Evolutionary conservation across 495 filamentous ascomycete genomes (phyloP).

Genomic region (Bombardia bombarda): DNA sequence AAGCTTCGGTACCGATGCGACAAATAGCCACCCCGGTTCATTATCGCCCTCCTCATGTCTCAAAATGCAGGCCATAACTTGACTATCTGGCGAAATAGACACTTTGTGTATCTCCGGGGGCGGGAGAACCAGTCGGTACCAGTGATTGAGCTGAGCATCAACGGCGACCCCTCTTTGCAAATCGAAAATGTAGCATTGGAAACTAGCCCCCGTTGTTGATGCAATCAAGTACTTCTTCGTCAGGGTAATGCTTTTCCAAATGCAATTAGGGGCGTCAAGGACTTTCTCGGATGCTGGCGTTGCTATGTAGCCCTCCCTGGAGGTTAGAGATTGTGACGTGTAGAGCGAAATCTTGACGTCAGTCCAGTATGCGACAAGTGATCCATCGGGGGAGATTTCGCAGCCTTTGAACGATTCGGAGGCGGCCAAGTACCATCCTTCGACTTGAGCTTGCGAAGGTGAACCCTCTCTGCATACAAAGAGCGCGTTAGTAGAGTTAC

Average conservation of each 20-base stretch:
- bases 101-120: conserved; percentile 11
- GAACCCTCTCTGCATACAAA: too few species aligned
- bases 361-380: conserved; percentile 26
- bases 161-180: conserved; percentile 4
- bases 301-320: not conserved
- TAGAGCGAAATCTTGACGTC: conserved; percentile 21
- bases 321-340: conserved; percentile 15
- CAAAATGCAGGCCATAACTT: conserved; percentile 15
- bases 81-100: conserved; percentile 24
- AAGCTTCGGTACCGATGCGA: not conserved
- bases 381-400: conserved; percentile 19
- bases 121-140: conserved; percentile 8
- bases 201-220: conserved; percentile 10
- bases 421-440: conserved; percentile 7
- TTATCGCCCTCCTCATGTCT: conserved; percentile 2
- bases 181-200: conserved; percentile 16
- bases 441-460: too few species aligned
- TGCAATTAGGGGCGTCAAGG: not conserved
- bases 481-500: too few species aligned
- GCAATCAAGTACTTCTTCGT: conserved; percentile 14
- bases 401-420: conserved; percentile 17
- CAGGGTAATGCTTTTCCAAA: conserved; percentile 14
- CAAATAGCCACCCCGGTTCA: not conserved
- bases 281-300: conserved; percentile 1
- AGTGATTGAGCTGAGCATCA: conserved; percentile 4